phyloP scores from a whole-genome alignment of 225 moss, liverwort and hornwort species.

The Sphagnum tenellum region DNA sequence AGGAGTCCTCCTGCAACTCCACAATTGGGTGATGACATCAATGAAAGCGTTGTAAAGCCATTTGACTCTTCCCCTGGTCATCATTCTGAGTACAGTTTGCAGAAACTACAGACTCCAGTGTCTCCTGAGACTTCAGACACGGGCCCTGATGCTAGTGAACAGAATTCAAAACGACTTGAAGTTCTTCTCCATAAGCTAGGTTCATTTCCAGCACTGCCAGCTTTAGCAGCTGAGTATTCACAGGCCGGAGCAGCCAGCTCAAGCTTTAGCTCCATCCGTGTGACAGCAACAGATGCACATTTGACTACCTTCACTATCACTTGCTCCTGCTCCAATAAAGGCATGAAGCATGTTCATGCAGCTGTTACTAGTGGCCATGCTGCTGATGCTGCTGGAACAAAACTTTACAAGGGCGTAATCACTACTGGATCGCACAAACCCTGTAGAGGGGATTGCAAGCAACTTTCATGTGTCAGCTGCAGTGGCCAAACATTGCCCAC shows the following conservation, averaged over 20 bases:
- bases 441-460: conserved; percentile 33
- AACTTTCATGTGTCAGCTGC: conserved; percentile 25
- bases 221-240: conserved; percentile 44
- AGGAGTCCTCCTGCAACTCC: conserved; percentile 6
- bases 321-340: conserved; percentile 36
- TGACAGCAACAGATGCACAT: conserved; percentile 45
- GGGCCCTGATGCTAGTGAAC: conserved; percentile 9
- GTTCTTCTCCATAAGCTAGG: conserved; percentile 12
- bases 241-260: no score
- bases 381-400: conserved; percentile 12
- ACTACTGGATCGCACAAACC: conserved; percentile 31
- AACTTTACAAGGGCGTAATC: conserved; percentile 41
- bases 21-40: conserved; percentile 6
- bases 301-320: conserved; percentile 49
- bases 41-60: conserved; percentile 9
- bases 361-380: conserved; percentile 24
- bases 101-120: conserved; percentile 18
- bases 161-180: conserved; percentile 7
- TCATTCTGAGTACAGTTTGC: conserved; percentile 18
- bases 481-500: conserved; percentile 21
- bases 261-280: conserved; percentile 37
- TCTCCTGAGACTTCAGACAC: conserved; percentile 2
- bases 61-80: conserved; percentile 7
- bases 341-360: conserved; percentile 51
- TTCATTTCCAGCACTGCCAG: conserved; percentile 36